Evolutionary conservation across 306 rosid species (phyloP), one percentile per base, ranked within the genome.

Genomic region (Rubus idaeus): DNA sequence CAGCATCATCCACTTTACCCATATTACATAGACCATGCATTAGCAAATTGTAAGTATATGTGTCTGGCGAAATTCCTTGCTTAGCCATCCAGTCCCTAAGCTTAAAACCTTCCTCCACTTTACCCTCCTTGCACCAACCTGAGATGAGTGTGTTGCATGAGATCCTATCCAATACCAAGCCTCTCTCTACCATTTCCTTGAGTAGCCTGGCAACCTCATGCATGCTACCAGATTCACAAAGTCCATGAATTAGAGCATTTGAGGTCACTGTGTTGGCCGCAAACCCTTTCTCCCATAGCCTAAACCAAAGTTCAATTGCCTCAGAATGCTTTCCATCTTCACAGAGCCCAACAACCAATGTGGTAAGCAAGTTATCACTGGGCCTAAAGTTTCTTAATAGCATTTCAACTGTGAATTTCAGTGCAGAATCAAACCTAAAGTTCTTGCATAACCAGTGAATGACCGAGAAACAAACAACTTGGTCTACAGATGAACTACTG

Each of bases 271-370:
- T 30, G 68, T 62, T 37, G 44, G 68, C 20, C 14, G 18, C 10
- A 37, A 61, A 61, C 16, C 67, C 42, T 61, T 61, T 61, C 18
- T 61, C 68, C 68, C 42, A 62, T 62, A 62, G n/a, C 68, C 42
- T 35, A 35, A 62, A 62, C 68, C 44, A 62, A 35, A 62, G 68
- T 3, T 6, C 42, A 62, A 42, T 35, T 62, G 68, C 68, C 68
- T 62, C 20, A 35, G 68, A 35, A 62, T 62, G 68, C 42, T 62
- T 62, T 62, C 68, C 68, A 35, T 35, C 68, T 13, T 62, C 14
- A 62, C 67, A 61, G 67, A 61, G 67, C 42, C 67, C 67, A 12
- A 61, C 67, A 61, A 61, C n/a, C 67, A 61, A 30, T 35, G 67
- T 26, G 5, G 44, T 62, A 62, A 62, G n/a, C 68, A 62, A 62